These are phyloP conservation scores for Globisporangium irregulare DNA, from an alignment of 352 stramenopile species.

Conservation along the genomic window DNA sequence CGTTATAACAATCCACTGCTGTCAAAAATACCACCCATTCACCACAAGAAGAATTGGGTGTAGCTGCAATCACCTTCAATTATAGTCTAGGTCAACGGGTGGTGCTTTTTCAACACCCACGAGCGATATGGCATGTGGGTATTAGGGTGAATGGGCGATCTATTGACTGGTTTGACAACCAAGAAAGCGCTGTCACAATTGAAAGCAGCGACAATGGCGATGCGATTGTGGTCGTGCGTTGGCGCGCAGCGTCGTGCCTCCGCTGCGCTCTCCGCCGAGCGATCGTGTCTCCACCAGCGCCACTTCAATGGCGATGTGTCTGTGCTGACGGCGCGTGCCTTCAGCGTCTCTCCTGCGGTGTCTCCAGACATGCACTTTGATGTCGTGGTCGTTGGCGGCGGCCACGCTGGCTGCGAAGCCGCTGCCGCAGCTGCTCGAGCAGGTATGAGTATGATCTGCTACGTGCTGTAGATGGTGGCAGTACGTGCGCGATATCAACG, in stretches of 20 bases:
- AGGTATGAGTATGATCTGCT: slow-evolving; percentile 12
- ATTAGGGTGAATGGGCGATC: background rate
- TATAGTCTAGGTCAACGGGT: too few species aligned
- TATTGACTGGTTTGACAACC: background rate
- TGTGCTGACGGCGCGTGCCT: background rate
- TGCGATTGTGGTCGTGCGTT: slow-evolving; percentile 7
- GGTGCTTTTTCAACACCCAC: background rate
- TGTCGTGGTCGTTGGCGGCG: slow-evolving; percentile 59
- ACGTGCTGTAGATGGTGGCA: background rate
- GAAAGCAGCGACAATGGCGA: slow-evolving; percentile 2
- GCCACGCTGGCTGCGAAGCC: slow-evolving; percentile 60
- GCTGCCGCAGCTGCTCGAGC: slow-evolving; percentile 47
- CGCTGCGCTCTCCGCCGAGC: background rate
- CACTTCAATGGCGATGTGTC: too few species aligned
- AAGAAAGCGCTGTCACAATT: background rate
- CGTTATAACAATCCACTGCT: too few species aligned
- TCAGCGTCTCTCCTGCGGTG: background rate
- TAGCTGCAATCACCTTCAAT: too few species aligned
- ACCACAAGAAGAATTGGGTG: too few species aligned
- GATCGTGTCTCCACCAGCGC: background rate
- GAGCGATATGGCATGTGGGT: background rate
- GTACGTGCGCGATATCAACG: background rate
- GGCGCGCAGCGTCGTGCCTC: background rate
- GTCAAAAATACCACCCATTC: too few species aligned
- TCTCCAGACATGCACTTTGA: slow-evolving; percentile 26